A percentile compares a stretch with the other conserved stretches of the same genome.
Evolutionary conservation across 2,329 filamentous ascomycete species (phyloP).

Genomic region (Acarospora socialis): DNA sequence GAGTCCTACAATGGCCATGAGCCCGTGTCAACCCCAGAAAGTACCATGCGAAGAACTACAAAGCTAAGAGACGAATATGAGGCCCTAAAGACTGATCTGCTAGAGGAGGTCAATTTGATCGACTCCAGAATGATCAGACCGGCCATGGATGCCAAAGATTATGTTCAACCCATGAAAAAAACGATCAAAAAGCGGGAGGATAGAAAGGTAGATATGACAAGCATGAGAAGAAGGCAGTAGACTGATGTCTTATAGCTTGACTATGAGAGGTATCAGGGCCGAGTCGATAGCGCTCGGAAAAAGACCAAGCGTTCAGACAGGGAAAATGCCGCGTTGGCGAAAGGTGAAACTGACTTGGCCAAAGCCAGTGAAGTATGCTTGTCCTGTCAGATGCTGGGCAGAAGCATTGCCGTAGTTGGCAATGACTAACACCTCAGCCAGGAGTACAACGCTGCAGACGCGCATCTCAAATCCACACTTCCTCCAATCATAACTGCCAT

Average conservation of each 20-base stretch:
- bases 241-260: conserved; percentile 41
- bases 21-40: conserved; percentile 46
- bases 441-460: conserved; percentile 62
- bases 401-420: conserved; percentile 11
- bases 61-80: conserved; percentile 52
- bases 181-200: conserved; percentile 76
- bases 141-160: conserved; percentile 53
- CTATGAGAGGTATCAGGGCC: conserved; percentile 62
- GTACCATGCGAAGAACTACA: conserved; percentile 49
- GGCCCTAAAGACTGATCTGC: conserved; percentile 56
- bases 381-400: not conserved
- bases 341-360: conserved; percentile 56
- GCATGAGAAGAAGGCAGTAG: conserved; percentile 1
- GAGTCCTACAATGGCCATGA: conserved; percentile 42
- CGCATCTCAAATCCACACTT: conserved; percentile 55
- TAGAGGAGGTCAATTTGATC: conserved; percentile 56
- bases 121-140: conserved; percentile 56
- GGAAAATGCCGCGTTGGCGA: conserved; percentile 56
- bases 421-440: conserved; percentile 19
- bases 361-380: conserved; percentile 46
- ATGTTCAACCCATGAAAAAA: conserved; percentile 59
- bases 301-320: conserved; percentile 58
- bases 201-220: conserved; percentile 40
- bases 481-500: conserved; percentile 57
- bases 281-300: conserved; percentile 52